Conservation (phyloP, 75 land plant genomes). For the Pinus taeda region DNA sequence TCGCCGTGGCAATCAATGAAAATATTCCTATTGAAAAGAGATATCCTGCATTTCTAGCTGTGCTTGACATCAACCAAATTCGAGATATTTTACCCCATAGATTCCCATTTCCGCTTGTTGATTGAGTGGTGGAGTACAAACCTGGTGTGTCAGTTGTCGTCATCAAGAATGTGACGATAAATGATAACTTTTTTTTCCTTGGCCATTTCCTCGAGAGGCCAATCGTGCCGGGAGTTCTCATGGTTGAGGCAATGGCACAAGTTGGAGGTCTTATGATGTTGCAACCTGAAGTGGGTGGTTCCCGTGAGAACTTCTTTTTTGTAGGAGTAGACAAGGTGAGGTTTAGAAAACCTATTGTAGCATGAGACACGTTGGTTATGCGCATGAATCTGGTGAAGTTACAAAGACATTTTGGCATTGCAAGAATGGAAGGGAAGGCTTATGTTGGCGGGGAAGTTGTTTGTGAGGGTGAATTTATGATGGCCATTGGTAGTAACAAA, state of each 20-base stretch:
- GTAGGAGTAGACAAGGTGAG: slow-evolving; percentile 98
- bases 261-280: slow-evolving; percentile 96
- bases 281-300: slow-evolving; percentile 97
- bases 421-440: slow-evolving; percentile 98
- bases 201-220: slow-evolving; percentile 99
- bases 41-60: slow-evolving; percentile 76
- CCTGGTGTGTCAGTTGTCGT: slow-evolving; percentile 94
- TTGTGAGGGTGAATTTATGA: slow-evolving; percentile 94
- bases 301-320: slow-evolving; percentile 90
- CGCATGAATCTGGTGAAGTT: slow-evolving; percentile 84
- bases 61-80: slow-evolving; percentile 89
- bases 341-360: slow-evolving; percentile 92
- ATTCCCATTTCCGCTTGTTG: slow-evolving; percentile 93
- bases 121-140: slow-evolving; percentile 88
- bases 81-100: slow-evolving; percentile 90
- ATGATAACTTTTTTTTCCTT: slow-evolving; percentile 94
- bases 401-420: slow-evolving; percentile 81
- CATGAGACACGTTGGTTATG: slow-evolving; percentile 97
- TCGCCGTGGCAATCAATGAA: too few relatives aligned
- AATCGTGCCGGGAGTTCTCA: slow-evolving; percentile 99
- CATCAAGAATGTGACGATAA: slow-evolving; percentile 97
- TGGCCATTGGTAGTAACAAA: slow-evolving; percentile 67
- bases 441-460: slow-evolving; percentile 94
- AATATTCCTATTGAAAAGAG: not conserved
- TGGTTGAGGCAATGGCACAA: slow-evolving; percentile 99